These are phyloP conservation scores for Mortierella sp. DNA, from an alignment of 371 early-diverging fungal species.

Conservation along the genomic window DNA sequence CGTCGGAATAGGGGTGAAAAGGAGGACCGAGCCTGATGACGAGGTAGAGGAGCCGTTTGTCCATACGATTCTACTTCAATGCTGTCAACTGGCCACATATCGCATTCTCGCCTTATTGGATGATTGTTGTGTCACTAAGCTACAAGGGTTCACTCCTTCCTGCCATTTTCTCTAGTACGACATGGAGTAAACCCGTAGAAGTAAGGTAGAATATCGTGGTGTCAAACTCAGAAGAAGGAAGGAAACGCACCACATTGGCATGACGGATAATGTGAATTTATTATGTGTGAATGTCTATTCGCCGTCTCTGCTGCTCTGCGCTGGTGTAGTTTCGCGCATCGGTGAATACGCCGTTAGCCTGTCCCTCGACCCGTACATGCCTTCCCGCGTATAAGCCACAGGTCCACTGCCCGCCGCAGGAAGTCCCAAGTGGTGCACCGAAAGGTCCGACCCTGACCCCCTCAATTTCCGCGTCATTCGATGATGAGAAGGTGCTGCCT, in stretches of 20 bases:
- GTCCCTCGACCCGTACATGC: slow-evolving; percentile 42
- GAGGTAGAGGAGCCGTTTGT: no score
- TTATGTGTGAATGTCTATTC: slow-evolving; percentile 14
- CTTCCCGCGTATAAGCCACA: slow-evolving; percentile 13
- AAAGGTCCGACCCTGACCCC: slow-evolving; percentile 49
- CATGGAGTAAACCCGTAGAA: no score
- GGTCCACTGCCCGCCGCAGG: slow-evolving; percentile 9
- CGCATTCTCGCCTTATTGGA: no score
- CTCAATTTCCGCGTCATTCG: slow-evolving; percentile 47
- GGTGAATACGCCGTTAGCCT: slow-evolving; percentile 33
- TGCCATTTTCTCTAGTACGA: no score
- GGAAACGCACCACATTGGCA: background rate
- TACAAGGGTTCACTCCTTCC: no score
- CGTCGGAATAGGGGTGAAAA: no score
- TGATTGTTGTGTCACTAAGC: no score
- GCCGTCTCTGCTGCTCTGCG: slow-evolving; percentile 44
- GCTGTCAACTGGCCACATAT: no score
- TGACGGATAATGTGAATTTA: background rate
- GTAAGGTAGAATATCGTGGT: no score
- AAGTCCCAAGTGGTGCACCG: slow-evolving; percentile 36
- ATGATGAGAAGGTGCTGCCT: slow-evolving; percentile 22
- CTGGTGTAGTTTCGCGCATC: slow-evolving; percentile 52
- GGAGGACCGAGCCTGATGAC: no score
- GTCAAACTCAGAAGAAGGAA: background rate
- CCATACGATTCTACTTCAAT: no score